Conservation (phyloP, 768 basidiomycete species). For the Amanita rimosa region DNA sequence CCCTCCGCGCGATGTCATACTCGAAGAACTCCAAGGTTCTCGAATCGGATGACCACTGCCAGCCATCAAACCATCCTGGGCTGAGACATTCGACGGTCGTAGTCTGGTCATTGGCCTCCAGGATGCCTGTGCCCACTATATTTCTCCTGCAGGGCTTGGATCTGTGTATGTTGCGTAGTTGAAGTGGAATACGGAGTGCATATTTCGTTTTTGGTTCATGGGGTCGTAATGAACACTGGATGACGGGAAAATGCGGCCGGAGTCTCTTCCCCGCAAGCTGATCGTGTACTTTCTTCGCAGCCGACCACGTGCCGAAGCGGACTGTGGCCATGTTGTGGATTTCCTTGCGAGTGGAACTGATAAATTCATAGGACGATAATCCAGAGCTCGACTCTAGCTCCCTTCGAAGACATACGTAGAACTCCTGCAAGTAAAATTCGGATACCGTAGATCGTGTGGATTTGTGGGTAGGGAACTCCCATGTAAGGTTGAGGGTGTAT, state of each 20-base stretch:
- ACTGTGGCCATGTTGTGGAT: slow-evolving; percentile 19
- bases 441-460: background rate
- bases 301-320: slow-evolving; percentile 37
- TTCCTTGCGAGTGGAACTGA: background rate
- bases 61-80: background rate
- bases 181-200: slow-evolving; percentile 31
- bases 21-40: background rate
- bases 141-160: background rate
- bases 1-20: background rate
- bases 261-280: slow-evolving; percentile 23
- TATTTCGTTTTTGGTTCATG: slow-evolving; percentile 25
- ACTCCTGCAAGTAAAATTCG: background rate
- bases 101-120: background rate
- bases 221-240: slow-evolving; percentile 34
- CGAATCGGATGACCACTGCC: background rate
- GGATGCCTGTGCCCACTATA: background rate
- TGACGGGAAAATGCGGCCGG: slow-evolving; percentile 16
- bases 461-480: background rate
- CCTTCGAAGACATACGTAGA: slow-evolving; percentile 1
- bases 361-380: background rate
- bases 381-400: background rate
- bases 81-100: background rate
- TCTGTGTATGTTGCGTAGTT: slow-evolving; percentile 37
- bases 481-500: background rate
- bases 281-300: slow-evolving; percentile 28